Percentiles rank a stretch among this genome's conserved stretches.
phyloP scores from a whole-genome alignment of 2,329 filamentous ascomycete genomes.

The Monosporascus ibericus region DNA sequence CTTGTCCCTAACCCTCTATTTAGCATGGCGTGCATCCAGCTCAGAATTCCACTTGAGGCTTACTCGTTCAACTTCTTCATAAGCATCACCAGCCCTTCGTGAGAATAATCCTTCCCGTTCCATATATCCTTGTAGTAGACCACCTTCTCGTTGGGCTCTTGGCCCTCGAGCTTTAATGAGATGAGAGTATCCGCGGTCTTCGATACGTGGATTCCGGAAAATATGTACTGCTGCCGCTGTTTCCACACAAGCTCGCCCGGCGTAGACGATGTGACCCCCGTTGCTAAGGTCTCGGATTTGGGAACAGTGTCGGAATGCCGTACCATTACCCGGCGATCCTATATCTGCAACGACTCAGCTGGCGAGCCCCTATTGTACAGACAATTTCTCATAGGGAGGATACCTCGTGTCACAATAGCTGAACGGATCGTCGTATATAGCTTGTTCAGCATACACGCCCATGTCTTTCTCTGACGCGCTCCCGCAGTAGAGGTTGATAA shows the following conservation, averaged over 20 bases:
- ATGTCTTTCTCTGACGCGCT: conserved; percentile 42
- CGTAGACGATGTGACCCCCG: conserved; percentile 32
- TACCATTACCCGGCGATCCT: conserved; percentile 48
- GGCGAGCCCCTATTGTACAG: too few species aligned
- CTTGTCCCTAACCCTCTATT: conserved; percentile 3
- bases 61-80: conserved; percentile 43
- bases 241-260: conserved; percentile 39
- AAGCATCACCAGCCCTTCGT: conserved; percentile 38
- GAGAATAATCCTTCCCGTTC: conserved; percentile 42
- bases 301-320: conserved; percentile 38
- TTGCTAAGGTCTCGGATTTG: conserved; percentile 31
- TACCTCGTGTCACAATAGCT: conserved; percentile 42
- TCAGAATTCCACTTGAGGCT: background rate
- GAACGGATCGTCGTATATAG: conserved; percentile 41
- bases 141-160: conserved; percentile 28
- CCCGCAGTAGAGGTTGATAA: conserved; percentile 39
- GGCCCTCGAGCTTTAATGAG: conserved; percentile 31
- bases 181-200: conserved; percentile 35
- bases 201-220: conserved; percentile 27
- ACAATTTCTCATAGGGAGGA: too few species aligned
- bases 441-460: conserved; percentile 38
- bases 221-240: conserved; percentile 40
- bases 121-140: conserved; percentile 44
- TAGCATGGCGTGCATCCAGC: background rate
- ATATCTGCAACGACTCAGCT: conserved; percentile 2